These are phyloP conservation scores for Exophiala dermatitidis DNA, from an alignment of 2,329 filamentous ascomycete genomes.

Conservation along the genomic window DNA sequence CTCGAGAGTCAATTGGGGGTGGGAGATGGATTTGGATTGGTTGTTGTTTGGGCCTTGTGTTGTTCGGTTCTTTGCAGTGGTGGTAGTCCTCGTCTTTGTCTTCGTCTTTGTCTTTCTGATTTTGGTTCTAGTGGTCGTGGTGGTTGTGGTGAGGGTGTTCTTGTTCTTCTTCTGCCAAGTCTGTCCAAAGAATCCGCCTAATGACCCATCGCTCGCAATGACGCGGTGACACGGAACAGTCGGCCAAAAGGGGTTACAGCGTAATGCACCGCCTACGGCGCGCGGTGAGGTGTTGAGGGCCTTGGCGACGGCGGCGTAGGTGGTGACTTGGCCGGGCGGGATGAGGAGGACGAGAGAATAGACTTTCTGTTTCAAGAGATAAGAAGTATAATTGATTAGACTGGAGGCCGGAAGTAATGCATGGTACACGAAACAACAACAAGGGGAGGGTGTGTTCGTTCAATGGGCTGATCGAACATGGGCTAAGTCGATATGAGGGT, in stretches of 20 bases:
- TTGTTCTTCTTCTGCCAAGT: constrained; percentile 38
- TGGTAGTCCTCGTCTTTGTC: constrained; percentile 17
- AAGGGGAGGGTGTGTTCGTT: too few species aligned
- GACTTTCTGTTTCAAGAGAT: constrained; percentile 36
- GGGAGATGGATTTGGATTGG: neutral
- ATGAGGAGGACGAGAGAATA: constrained; percentile 70
- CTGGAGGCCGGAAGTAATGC: neutral
- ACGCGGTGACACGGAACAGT: constrained; percentile 38
- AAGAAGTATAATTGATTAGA: neutral
- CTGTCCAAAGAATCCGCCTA: constrained; percentile 45
- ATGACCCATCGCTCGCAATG: constrained; percentile 28
- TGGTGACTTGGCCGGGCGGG: constrained; percentile 65
- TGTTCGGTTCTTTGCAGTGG: constrained; percentile 21
- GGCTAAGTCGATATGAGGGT: too few species aligned
- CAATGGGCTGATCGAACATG: too few species aligned
- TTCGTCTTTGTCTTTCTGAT: constrained; percentile 12
- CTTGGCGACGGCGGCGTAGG: constrained; percentile 65
- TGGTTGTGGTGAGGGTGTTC: neutral
- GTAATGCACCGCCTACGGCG: constrained; percentile 37
- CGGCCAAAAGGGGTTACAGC: constrained; percentile 39
- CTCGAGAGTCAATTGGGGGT: constrained; percentile 33
- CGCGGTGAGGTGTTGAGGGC: constrained; percentile 34
- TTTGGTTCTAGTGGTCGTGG: neutral
- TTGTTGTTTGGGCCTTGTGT: constrained; percentile 26
- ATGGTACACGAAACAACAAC: too few species aligned